A percentile compares a stretch with the other conserved stretches of the same genome.
Evolutionary conservation across 106 monocot species (phyloP).

Genomic region (Dactylorhiza incarnata): DNA sequence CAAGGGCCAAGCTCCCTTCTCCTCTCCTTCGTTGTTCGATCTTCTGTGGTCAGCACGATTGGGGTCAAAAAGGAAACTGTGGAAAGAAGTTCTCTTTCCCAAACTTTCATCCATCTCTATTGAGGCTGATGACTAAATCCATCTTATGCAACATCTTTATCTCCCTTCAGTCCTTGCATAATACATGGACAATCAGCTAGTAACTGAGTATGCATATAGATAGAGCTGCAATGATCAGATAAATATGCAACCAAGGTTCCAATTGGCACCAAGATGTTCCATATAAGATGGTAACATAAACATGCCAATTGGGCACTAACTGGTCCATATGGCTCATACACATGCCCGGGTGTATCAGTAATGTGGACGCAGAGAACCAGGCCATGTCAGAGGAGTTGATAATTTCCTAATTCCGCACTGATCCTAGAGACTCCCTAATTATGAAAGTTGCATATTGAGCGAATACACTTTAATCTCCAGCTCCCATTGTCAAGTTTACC

Average conservation of each 20-base stretch:
- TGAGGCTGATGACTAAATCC: no score
- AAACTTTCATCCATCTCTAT: no score
- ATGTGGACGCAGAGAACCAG: background rate
- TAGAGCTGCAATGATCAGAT: background rate
- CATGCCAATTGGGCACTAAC: no score
- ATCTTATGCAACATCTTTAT: no score
- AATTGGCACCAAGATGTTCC: background rate
- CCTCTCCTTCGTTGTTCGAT: no score
- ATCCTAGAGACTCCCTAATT: background rate
- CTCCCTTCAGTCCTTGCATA: no score
- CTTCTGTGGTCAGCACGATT: no score
- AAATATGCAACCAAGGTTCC: background rate
- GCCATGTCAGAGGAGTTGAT: background rate
- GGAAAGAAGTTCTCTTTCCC: no score
- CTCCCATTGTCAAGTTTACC: background rate
- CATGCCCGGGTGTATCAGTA: background rate
- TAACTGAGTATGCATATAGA: background rate
- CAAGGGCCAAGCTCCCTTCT: no score
- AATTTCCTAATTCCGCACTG: background rate
- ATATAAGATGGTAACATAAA: background rate
- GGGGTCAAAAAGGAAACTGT: no score
- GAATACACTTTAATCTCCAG: background rate
- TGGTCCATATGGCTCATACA: background rate
- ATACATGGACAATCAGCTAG: background rate
- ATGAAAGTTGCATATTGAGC: background rate